These are phyloP conservation scores for Prunus dulcis DNA, from an alignment of 306 rosid species.

Conservation along the genomic window DNA sequence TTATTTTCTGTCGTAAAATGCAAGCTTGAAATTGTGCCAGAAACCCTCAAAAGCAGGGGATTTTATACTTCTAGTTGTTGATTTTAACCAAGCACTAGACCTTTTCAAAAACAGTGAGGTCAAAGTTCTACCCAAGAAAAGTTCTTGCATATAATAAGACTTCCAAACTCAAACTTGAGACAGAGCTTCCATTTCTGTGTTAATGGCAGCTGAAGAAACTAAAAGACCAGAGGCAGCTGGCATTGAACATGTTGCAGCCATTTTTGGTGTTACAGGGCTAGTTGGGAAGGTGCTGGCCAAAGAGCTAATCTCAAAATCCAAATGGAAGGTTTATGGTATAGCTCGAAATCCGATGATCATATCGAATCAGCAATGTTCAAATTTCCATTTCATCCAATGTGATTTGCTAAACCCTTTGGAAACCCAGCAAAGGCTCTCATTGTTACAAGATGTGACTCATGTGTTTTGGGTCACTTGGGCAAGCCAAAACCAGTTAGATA, in stretches of 20 bases:
- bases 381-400: slow-evolving; percentile 77
- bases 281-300: slow-evolving; percentile 74
- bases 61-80: neutral
- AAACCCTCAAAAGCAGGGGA: neutral
- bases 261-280: slow-evolving; percentile 85
- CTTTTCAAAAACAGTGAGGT: neutral
- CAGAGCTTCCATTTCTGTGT: slow-evolving; percentile 2
- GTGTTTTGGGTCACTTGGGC: slow-evolving; percentile 98
- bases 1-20: neutral
- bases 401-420: slow-evolving; percentile 63
- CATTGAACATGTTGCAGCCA: slow-evolving; percentile 54
- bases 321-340: slow-evolving; percentile 88
- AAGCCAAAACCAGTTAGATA: slow-evolving; percentile 63
- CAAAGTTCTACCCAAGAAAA: neutral
- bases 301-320: slow-evolving; percentile 35
- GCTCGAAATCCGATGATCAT: slow-evolving; percentile 53
- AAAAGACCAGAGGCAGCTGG: slow-evolving; percentile 13
- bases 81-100: neutral
- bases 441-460: slow-evolving; percentile 65
- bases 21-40: slow-evolving; percentile 3
- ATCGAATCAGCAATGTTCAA: slow-evolving; percentile 26
- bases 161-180: slow-evolving; percentile 25
- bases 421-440: slow-evolving; percentile 44
- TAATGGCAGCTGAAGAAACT: slow-evolving; percentile 41
- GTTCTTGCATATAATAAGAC: neutral